A percentile compares a stretch with the other conserved stretches of the same genome.
Conservation (phyloP, 2,329 filamentous ascomycete genomes). For the Bipolaris sorokiniana region DNA sequence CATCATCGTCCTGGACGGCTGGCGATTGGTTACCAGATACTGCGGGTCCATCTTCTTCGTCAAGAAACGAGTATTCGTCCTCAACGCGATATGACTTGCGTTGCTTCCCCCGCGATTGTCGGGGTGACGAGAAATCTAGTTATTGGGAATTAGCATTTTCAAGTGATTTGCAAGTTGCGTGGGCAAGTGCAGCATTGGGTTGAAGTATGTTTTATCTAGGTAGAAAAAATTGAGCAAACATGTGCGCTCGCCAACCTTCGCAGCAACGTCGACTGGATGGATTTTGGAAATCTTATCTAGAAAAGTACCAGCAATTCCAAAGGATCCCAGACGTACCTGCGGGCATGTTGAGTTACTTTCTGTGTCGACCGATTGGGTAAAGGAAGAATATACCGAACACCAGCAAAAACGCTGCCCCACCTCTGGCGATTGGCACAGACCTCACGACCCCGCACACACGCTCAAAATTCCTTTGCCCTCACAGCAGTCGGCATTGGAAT, state of each 20-base stretch:
- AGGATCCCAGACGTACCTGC: slow-evolving; percentile 16
- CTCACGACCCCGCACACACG: slow-evolving; percentile 11
- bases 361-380: slow-evolving; percentile 7
- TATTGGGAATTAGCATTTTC: slow-evolving; percentile 5
- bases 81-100: slow-evolving; percentile 28
- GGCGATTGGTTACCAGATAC: slow-evolving; percentile 17
- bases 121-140: slow-evolving; percentile 22
- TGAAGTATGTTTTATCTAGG: not conserved
- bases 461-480: not conserved
- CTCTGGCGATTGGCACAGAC: slow-evolving; percentile 26
- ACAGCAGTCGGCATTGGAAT: fast-evolving
- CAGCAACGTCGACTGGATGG: not conserved
- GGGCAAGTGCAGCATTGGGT: slow-evolving; percentile 6
- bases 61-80: slow-evolving; percentile 32
- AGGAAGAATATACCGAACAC: slow-evolving; percentile 6
- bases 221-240: not conserved
- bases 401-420: slow-evolving; percentile 14
- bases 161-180: slow-evolving; percentile 2
- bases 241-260: not conserved
- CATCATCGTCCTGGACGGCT: slow-evolving; percentile 19
- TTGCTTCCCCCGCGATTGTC: slow-evolving; percentile 30
- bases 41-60: slow-evolving; percentile 25
- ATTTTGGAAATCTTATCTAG: not conserved
- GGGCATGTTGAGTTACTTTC: slow-evolving; percentile 5
- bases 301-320: not conserved